Conservation (phyloP, 2,329 filamentous ascomycete species). For the Colletotrichum brevisporum region DNA sequence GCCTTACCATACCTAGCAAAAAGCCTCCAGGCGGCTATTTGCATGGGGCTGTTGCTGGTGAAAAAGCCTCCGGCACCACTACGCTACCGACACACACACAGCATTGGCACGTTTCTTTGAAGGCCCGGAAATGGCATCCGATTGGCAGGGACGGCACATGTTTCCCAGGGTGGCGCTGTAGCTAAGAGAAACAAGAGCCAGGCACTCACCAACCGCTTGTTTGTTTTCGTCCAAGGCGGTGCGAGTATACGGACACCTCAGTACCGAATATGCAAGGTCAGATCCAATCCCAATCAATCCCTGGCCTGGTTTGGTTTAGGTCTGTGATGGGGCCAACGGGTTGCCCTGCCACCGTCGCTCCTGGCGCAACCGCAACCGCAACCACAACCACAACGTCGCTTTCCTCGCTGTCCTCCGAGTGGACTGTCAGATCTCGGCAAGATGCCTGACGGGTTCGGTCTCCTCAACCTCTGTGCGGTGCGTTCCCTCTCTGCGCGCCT, state of each 20-base stretch:
- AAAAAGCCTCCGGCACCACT: slow-evolving; percentile 8
- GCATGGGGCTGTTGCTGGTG: slow-evolving; percentile 7
- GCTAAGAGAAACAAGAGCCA: slow-evolving; percentile 28
- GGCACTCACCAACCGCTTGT: slow-evolving; percentile 10
- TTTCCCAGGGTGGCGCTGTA: slow-evolving; percentile 21
- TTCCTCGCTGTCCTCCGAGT: background rate
- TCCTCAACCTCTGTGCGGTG: slow-evolving; percentile 5
- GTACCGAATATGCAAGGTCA: slow-evolving; percentile 13
- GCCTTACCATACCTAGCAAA: slow-evolving; percentile 6
- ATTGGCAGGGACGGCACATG: slow-evolving; percentile 12
- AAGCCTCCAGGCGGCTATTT: slow-evolving; percentile 12
- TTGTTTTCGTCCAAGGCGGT: slow-evolving; percentile 15
- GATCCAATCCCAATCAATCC: background rate
- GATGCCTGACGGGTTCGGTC: slow-evolving; percentile 7
- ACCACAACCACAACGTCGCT: background rate
- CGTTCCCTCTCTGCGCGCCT: background rate
- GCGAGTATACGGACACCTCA: background rate
- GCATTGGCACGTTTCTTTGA: slow-evolving; percentile 25
- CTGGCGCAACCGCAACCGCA: slow-evolving; percentile 3
- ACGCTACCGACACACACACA: background rate
- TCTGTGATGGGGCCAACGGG: slow-evolving; percentile 13
- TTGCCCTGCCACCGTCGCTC: slow-evolving; percentile 7
- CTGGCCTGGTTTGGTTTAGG: background rate
- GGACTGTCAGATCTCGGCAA: slow-evolving; percentile 11
- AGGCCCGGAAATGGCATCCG: slow-evolving; percentile 2